Evolutionary conservation across 352 stramenopile genomes (phyloP), one percentile per base, ranked within the genome.

Genomic region (Phytophthora meadii): DNA sequence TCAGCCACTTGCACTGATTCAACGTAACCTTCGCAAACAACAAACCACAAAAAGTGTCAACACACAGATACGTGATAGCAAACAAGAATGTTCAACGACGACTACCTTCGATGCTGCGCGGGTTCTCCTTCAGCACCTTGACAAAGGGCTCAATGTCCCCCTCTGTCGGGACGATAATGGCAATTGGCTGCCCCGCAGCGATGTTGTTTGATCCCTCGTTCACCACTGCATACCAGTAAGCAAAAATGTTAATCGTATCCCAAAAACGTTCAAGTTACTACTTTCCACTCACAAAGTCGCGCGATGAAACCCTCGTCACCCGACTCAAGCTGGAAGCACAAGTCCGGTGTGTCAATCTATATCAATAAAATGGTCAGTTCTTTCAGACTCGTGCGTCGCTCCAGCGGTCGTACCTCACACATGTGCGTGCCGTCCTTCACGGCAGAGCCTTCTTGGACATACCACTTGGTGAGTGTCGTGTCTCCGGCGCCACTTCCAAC

Each of bases 281-380:
- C 0, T 5, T 47, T 5, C 5, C 8, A 76, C 84, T 68, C 73
- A 93, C 85, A 50, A 60, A 94, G 81, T 50, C 82, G 86, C 19
- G 88, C 88, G 32, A 96, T 71, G 59, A 84, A 92, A 39, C 88
- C 88, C 50, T 90, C 83, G 61, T 96, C 88, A 17, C 87, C 88
- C 30, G 82, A 72, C 56, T 96, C 86, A 27, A 96, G 70, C 65
- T 85, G 77, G 44, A 96, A 92, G 42, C 77, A 80, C 45, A 96
- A 69, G 59, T 96, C 88, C 5, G 88, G 88, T 32, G 88, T 96
- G 56, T 96, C 88, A 54, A 96, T 93, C 86, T 91, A 47, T 25
- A 30, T 46, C 47, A 54, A 55, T 45, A 54, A 12, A 37, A 46
- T n/a, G 51, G 27, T 30, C 27, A 30, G 39, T 41, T 40, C 32